A percentile compares a stretch with the other conserved stretches of the same genome.
Conservation (phyloP, 345 rosid genomes). For the Populus deltoides region DNA sequence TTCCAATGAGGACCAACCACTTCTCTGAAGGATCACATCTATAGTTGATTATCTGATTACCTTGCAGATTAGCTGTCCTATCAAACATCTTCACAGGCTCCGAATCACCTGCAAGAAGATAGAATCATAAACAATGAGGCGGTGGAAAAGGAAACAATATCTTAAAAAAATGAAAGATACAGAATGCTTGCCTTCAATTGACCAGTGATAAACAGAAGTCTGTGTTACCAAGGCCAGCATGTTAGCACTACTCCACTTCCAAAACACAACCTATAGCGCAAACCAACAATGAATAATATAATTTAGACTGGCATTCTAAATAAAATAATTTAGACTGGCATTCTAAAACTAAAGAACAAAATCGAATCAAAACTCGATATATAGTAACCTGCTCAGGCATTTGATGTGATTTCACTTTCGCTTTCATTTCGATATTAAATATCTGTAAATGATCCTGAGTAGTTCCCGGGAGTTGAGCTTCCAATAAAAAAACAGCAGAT, state of each 20-base stretch:
- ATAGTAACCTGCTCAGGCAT: conserved; percentile 86
- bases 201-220: conserved; percentile 84
- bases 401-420: conserved; percentile 85
- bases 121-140: conserved; percentile 1
- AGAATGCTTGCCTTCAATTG: conserved; percentile 67
- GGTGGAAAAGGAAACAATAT: neutral
- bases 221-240: conserved; percentile 90
- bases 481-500: conserved; percentile 10
- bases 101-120: conserved; percentile 60
- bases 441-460: conserved; percentile 94
- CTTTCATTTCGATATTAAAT: conserved; percentile 89
- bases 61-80: conserved; percentile 76
- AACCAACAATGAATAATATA: neutral
- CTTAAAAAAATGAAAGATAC: neutral
- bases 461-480: conserved; percentile 90
- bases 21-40: conserved; percentile 88
- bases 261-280: conserved; percentile 65
- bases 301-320: neutral
- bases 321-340: neutral
- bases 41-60: conserved; percentile 91
- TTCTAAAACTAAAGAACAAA: neutral
- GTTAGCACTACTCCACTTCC: conserved; percentile 91
- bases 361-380: neutral
- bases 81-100: conserved; percentile 93
- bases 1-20: conserved; percentile 94